Evolutionary conservation across 108 stramenopile genomes (phyloP), one percentile per base, ranked within the genome.

Genomic region (Skeletonema menzelii): DNA sequence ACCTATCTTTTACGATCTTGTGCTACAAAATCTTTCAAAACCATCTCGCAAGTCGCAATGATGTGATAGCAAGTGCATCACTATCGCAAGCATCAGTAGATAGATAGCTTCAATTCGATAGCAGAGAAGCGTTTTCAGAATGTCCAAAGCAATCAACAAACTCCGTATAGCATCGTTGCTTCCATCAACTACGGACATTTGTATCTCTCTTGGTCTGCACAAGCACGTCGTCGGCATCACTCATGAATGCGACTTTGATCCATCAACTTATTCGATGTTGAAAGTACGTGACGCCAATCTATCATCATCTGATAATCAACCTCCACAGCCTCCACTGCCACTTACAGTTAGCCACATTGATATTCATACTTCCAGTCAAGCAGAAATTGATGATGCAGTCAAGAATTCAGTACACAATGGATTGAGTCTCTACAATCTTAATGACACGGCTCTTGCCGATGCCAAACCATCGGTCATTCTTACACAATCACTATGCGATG

Each of bases 401-500:
- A 70, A 76, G 32, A 75, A 71, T 3, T 80, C 84, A 1, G 27
- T 85, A 20, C 53, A 74, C 37, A 72, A 69, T 76, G 87, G 85
- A 5, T 28, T 75, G 17, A 69, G 66, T 35, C 53, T 66, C 37
- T 80, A 81, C 44, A 26, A 60, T 47, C 63, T 62, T 17, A 44
- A 67, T n/a, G 62, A 70, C 20, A 24, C 62, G 0, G 32, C 69
- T 5, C 56, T 73, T 3, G 57, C 70, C 20, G 76, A 49, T 31
- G 88, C 93, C 11, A 57, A 77, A 30, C 95, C 95, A 2, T 85
- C 63, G 15, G 31, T 97, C 12, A 75, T 97, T 28, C 69, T 97
- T 27, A 97, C 95, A n/a, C 95, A 96, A 77, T 87, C 91, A 31
- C 71, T 97, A 6, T 97, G 96, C 79, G 79, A 84, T 47, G 95